Evolutionary conservation across 2,329 filamentous ascomycete species (phyloP).

Genomic region (Sarocladium oryzae): DNA sequence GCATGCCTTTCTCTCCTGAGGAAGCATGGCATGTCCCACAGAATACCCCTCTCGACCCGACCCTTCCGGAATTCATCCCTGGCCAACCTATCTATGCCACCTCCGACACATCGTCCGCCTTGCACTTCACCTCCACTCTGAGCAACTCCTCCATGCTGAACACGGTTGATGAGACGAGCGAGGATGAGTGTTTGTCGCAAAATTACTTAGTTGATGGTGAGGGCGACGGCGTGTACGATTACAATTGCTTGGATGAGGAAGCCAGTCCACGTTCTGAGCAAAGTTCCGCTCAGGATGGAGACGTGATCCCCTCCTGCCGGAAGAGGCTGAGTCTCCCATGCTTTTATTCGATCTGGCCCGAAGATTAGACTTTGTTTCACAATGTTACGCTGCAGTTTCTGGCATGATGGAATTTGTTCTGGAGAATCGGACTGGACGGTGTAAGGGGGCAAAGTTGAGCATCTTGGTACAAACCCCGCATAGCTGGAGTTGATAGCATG

Average conservation of each 20-base stretch:
- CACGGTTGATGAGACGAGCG: constrained; percentile 20
- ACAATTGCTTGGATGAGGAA: constrained; percentile 3
- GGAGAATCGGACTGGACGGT: too few relatives aligned
- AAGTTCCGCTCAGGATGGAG: background rate
- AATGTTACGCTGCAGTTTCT: background rate
- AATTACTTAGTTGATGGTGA: background rate
- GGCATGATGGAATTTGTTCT: background rate
- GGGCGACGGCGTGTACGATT: background rate
- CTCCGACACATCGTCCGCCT: constrained; percentile 4
- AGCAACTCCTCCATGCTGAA: constrained; percentile 14
- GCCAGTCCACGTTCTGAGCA: background rate
- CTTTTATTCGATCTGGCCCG: constrained; percentile 14
- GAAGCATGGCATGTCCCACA: background rate
- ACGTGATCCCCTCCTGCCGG: constrained; percentile 10
- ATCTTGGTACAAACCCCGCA: too few relatives aligned
- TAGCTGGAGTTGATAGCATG: too few relatives aligned
- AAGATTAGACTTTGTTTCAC: background rate
- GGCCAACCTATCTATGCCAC: background rate
- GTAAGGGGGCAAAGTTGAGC: background rate
- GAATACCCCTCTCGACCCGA: constrained; percentile 3
- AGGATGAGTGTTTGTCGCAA: constrained; percentile 12
- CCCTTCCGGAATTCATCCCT: background rate
- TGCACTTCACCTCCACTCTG: background rate
- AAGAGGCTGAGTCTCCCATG: constrained; percentile 24
- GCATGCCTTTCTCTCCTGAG: background rate